These are phyloP conservation scores for Vitis vinifera DNA, from an alignment of 164 flowering plant genomes.

Conservation along the genomic window DNA sequence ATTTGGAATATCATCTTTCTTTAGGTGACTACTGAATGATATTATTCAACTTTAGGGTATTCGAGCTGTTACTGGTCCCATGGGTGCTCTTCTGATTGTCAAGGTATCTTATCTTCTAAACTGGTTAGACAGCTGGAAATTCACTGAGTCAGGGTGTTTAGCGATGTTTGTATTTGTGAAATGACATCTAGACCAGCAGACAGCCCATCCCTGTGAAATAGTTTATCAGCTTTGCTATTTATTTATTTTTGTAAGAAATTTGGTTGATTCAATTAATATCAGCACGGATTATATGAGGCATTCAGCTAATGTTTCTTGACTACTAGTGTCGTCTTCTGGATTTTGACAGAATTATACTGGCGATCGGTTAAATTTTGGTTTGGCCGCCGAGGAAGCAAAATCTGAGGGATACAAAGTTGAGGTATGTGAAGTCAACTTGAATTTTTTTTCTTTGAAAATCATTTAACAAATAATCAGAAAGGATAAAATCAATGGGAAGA, in stretches of 20 bases:
- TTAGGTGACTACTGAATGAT: constrained; percentile 7
- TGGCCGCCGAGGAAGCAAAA: constrained; percentile 97
- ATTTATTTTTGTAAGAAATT: not conserved
- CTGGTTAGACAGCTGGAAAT: not conserved
- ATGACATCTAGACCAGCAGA: not conserved
- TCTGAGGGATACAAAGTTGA: constrained; percentile 91
- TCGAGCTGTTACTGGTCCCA: constrained; percentile 95
- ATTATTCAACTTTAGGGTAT: constrained; percentile 61
- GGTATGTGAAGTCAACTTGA: constrained; percentile 37
- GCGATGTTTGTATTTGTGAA: not conserved
- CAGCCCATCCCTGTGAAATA: not conserved
- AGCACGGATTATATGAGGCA: not conserved
- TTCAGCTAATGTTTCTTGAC: constrained; percentile 4
- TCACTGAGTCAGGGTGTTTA: not conserved
- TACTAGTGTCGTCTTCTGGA: constrained; percentile 3
- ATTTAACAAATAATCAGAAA: not conserved
- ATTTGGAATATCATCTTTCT: not conserved
- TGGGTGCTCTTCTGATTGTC: constrained; percentile 92
- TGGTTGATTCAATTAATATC: not conserved
- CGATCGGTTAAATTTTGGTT: constrained; percentile 94
- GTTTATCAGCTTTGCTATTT: not conserved
- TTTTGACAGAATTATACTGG: constrained; percentile 86
- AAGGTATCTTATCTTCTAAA: constrained; percentile 47
- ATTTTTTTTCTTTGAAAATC: not conserved
- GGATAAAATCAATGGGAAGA: not conserved